phyloP scores from a whole-genome alignment of 768 basidiomycete species.

The Lactarius vividus region DNA sequence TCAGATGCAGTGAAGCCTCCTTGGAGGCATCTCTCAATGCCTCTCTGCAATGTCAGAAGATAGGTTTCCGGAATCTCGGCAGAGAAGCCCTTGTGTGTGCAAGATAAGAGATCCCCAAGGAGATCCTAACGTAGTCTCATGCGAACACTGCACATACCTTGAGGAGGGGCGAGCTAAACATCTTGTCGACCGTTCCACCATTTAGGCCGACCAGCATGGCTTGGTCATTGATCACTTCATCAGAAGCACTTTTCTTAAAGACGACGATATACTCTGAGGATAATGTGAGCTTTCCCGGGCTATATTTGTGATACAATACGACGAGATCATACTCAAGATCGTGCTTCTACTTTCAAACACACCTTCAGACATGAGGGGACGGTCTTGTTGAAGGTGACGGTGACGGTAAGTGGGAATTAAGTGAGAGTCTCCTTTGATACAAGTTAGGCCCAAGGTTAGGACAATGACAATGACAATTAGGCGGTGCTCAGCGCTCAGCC shows the following conservation, averaged over 20 bases:
- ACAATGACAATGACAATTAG: no score
- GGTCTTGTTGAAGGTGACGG: not conserved
- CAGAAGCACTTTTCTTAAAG: conserved; percentile 47
- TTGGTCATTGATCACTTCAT: conserved; percentile 44
- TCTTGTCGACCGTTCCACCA: conserved; percentile 45
- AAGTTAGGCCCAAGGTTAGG: not conserved
- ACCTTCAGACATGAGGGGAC: conserved; percentile 24
- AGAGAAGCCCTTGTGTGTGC: conserved; percentile 43
- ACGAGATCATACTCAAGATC: conserved; percentile 26
- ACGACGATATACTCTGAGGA: conserved; percentile 51
- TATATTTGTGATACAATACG: not conserved
- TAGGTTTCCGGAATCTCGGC: conserved; percentile 38
- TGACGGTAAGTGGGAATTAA: not conserved
- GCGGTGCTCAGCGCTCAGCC: no score
- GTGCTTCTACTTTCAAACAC: no score
- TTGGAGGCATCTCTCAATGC: no score
- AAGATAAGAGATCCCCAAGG: conserved; percentile 1
- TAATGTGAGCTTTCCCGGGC: conserved; percentile 26
- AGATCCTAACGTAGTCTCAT: not conserved
- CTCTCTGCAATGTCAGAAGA: conserved; percentile 36
- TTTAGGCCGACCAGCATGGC: conserved; percentile 38
- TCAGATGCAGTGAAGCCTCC: conserved; percentile 29
- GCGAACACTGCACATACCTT: conserved; percentile 2
- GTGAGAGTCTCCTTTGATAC: not conserved
- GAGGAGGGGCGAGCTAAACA: conserved; percentile 38